A percentile compares a stretch with the other conserved stretches of the same genome.
phyloP scores from a whole-genome alignment of 495 filamentous ascomycete species.

The Penicillium goetzii region DNA sequence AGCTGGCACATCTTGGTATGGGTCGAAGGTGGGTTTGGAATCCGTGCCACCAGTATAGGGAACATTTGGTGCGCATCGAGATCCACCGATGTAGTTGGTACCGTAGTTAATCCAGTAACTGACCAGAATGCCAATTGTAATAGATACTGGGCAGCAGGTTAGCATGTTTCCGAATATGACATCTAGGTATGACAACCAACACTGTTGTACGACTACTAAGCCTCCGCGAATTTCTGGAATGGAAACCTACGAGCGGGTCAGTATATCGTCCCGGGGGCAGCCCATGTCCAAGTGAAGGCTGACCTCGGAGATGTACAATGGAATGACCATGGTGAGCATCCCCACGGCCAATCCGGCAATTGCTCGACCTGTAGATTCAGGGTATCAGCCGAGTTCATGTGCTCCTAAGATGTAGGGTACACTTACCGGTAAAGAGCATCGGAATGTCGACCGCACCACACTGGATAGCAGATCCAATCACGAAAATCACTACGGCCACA shows the following conservation, averaged over 20 bases:
- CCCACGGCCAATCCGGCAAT: constrained; percentile 60
- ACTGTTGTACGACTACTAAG: constrained; percentile 76
- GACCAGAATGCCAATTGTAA: constrained; percentile 81
- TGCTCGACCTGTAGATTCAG: constrained; percentile 61
- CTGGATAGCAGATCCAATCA: constrained; percentile 77
- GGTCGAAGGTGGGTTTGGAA: constrained; percentile 40
- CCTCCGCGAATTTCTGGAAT: constrained; percentile 68
- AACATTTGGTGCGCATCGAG: constrained; percentile 42
- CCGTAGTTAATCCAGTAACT: constrained; percentile 83
- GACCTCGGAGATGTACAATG: constrained; percentile 46
- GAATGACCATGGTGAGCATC: constrained; percentile 48
- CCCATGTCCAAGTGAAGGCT: neutral
- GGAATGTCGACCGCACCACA: constrained; percentile 56
- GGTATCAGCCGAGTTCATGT: neutral
- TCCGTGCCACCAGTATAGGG: constrained; percentile 73
- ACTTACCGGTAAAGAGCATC: constrained; percentile 67
- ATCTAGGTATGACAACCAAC: constrained; percentile 33
- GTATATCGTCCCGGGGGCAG: neutral
- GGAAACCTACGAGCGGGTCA: constrained; percentile 38
- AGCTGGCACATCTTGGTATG: constrained; percentile 46
- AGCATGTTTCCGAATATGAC: neutral
- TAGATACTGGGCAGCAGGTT: constrained; percentile 54
- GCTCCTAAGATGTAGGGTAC: neutral
- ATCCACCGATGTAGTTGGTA: constrained; percentile 47
- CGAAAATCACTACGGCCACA: constrained; percentile 71